Conservation (phyloP, 2,329 filamentous ascomycete genomes). For the Mycogone perniciosa region DNA sequence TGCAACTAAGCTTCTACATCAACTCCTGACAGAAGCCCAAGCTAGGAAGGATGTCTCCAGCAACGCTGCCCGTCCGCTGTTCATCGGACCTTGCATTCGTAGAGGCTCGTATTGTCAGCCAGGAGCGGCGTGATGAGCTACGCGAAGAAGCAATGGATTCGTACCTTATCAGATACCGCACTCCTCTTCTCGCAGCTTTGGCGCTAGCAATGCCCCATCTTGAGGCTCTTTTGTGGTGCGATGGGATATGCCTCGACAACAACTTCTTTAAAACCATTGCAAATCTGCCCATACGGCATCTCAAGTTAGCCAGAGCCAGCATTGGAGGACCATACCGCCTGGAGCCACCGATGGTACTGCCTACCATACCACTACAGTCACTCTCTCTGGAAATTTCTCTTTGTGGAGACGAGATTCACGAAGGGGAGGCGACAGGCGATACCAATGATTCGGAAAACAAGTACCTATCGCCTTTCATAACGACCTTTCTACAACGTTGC, state of each 20-base stretch:
- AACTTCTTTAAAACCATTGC: constrained; percentile 1
- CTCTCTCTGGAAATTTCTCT: background rate
- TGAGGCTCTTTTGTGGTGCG: constrained; percentile 11
- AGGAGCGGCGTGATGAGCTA: background rate
- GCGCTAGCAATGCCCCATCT: constrained; percentile 11
- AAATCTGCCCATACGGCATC: background rate
- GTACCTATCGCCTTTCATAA: background rate
- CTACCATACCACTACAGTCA: background rate
- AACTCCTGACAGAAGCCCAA: background rate
- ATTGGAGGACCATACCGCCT: background rate
- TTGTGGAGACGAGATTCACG: background rate
- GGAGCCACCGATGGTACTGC: background rate
- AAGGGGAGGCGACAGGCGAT: background rate
- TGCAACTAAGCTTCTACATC: background rate
- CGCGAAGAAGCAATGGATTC: background rate
- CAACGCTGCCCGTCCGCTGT: background rate
- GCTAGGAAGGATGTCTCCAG: background rate
- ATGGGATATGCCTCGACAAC: background rate
- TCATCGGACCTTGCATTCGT: constrained; percentile 1
- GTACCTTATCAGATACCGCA: background rate
- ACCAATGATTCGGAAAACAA: background rate
- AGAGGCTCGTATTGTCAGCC: background rate
- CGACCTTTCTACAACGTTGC: background rate
- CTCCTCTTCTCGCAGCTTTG: background rate
- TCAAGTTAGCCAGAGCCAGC: background rate